Evolutionary conservation across 2,329 filamentous ascomycete genomes (phyloP).

Genomic region (Aureobasidium subglaciale): DNA sequence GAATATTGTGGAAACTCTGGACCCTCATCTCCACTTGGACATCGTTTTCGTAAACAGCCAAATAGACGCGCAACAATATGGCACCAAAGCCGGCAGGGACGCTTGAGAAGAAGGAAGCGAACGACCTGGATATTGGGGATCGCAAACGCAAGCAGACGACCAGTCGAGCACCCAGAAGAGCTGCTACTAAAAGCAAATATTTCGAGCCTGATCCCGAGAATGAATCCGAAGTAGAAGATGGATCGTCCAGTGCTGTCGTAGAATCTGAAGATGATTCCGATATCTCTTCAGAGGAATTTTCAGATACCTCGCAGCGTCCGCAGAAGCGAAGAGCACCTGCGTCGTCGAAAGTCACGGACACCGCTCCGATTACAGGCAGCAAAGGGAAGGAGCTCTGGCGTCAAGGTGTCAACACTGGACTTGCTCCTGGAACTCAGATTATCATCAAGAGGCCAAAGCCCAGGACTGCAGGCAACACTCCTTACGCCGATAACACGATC

Average conservation of each 20-base stretch:
- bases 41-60: neutral
- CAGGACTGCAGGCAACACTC: slow-evolving; percentile 51
- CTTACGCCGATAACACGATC: slow-evolving; percentile 50
- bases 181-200: slow-evolving; percentile 44
- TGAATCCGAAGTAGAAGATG: slow-evolving; percentile 25
- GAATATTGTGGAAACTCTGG: neutral
- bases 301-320: slow-evolving; percentile 2
- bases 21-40: slow-evolving; percentile 5
- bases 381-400: slow-evolving; percentile 49
- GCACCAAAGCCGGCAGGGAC: neutral
- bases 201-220: slow-evolving; percentile 36
- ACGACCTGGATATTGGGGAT: neutral
- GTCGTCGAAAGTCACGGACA: slow-evolving; percentile 18
- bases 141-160: neutral
- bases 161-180: neutral
- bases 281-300: slow-evolving; percentile 28
- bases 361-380: slow-evolving; percentile 11
- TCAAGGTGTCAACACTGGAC: slow-evolving; percentile 46
- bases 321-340: slow-evolving; percentile 20
- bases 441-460: slow-evolving; percentile 58
- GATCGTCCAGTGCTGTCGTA: slow-evolving; percentile 26
- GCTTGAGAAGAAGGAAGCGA: neutral
- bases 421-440: slow-evolving; percentile 53
- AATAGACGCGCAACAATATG: slow-evolving; percentile 6
- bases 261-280: slow-evolving; percentile 37